Base-by-base conservation (phyloP, 2,329 filamentous ascomycete genomes). In the Ceratocystis papillata region DNA sequence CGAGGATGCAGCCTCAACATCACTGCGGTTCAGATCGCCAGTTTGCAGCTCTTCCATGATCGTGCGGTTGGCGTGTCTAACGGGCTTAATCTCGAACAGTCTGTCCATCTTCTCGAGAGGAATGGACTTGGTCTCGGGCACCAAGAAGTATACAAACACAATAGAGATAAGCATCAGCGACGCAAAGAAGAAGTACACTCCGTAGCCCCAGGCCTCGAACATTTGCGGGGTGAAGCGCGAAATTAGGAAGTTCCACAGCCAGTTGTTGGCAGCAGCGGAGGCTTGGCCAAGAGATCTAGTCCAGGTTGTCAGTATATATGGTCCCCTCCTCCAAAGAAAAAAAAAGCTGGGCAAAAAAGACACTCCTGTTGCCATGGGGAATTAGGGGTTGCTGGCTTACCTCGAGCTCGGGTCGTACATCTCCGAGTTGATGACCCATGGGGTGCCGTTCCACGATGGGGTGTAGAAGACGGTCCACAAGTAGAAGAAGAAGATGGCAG, bases 201-300 rank as follows among this genome's bases (percentile, higher is more conserved):
- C 86, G 70, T 82, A 87, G n/a, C 77, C 76, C 78, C 82, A 81
- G 7, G 76, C 74, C 25, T 76, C 72, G 69, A 85, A 82, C 83
- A 87, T 87, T 69, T 86, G 82, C 30, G 81, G 84, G 0, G 84
- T 88, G 76, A 87, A 88, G 10, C 85, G 79, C 0, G 80, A 80
- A 69, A 89, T 81, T 72, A 89, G 79, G 73, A 89, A 88, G 74
- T 88, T 89, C 78, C 78, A 87, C 71, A 87, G 80, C 87, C 87
- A 90, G 74, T 90, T 89, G 75, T 82, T 87, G 2, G 83, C 83
- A 0, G 87, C 83, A 0, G 88, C 88, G 46, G 81, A 87, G 8
- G 88, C 87, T 28, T 67, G 66, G 59, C 66, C 66, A 15, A 67
- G 66, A 20, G 66, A 67, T 65, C 66, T 67, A 46, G 4, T 28